Evolutionary conservation across 2,329 filamentous ascomycete species (phyloP).

Genomic region (Trichoderma koningii): DNA sequence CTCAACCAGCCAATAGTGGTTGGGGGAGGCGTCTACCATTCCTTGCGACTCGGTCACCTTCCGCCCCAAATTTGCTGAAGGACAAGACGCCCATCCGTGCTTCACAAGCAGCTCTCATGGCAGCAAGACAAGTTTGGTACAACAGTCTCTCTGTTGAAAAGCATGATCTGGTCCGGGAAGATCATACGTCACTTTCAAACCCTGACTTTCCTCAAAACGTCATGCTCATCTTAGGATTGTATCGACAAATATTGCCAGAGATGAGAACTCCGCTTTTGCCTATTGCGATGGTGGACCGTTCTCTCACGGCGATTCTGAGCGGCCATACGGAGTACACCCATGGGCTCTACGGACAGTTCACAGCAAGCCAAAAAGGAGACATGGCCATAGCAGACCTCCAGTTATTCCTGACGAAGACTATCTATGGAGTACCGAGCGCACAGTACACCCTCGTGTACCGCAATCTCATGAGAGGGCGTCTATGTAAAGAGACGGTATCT

Average conservation of each 20-base stretch:
- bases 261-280: neutral
- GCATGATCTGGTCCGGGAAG: neutral
- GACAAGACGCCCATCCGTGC: neutral
- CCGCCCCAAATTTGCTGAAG: no score
- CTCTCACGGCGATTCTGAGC: neutral
- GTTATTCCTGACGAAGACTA: neutral
- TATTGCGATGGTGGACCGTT: neutral
- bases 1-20: neutral
- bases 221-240: conserved; percentile 10
- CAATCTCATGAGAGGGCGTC: neutral
- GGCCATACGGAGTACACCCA: neutral
- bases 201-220: neutral
- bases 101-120: neutral
- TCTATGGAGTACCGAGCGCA: neutral
- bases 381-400: neutral
- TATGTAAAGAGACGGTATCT: neutral
- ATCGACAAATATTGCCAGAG: neutral
- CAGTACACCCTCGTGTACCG: neutral
- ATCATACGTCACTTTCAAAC: conserved; percentile 2
- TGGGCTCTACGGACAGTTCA: neutral
- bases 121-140: neutral
- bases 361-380: neutral
- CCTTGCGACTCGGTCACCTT: neutral
- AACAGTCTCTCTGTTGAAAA: neutral
- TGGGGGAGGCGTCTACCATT: neutral